phyloP scores from a whole-genome alignment of 225 moss, liverwort and hornwort species.

The Pseudoscleropodium purum region DNA sequence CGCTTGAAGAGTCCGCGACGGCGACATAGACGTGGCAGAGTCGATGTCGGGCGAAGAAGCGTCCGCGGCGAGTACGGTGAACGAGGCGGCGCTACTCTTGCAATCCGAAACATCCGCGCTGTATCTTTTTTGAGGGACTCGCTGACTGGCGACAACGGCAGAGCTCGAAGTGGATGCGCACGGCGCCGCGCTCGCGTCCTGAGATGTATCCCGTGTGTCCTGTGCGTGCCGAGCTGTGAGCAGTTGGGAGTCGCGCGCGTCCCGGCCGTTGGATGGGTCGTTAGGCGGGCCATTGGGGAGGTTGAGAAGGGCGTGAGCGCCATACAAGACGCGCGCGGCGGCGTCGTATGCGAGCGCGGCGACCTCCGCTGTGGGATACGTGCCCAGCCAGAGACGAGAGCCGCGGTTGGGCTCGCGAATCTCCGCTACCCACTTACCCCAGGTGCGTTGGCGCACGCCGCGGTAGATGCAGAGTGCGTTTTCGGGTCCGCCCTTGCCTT shows the following conservation, averaged over 20 bases:
- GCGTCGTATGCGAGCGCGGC: conserved; percentile 57
- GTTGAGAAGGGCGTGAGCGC: conserved; percentile 38
- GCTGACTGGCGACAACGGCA: neutral
- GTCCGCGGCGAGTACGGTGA: neutral
- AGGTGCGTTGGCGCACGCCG: conserved; percentile 50
- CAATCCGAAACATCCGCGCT: neutral
- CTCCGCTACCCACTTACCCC: conserved; percentile 64
- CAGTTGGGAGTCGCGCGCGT: neutral
- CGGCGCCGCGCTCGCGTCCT: neutral
- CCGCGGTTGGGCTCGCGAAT: conserved; percentile 51
- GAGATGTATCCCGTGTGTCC: neutral
- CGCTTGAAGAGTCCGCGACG: neutral
- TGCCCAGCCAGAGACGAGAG: conserved; percentile 48
- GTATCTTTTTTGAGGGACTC: neutral
- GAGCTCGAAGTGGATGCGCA: neutral
- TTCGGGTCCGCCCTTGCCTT: conserved; percentile 60
- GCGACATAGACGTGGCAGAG: conserved; percentile 2
- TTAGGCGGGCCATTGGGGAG: neutral
- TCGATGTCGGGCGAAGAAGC: neutral
- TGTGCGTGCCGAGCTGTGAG: neutral
- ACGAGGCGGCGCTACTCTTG: conserved; percentile 13
- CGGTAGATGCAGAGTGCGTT: conserved; percentile 40
- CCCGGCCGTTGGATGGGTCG: neutral
- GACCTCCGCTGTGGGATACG: conserved; percentile 40
- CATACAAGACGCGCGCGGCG: conserved; percentile 39